phyloP scores from a whole-genome alignment of 805 yeast genomes.

The Cyberlindnera mycetangii region DNA sequence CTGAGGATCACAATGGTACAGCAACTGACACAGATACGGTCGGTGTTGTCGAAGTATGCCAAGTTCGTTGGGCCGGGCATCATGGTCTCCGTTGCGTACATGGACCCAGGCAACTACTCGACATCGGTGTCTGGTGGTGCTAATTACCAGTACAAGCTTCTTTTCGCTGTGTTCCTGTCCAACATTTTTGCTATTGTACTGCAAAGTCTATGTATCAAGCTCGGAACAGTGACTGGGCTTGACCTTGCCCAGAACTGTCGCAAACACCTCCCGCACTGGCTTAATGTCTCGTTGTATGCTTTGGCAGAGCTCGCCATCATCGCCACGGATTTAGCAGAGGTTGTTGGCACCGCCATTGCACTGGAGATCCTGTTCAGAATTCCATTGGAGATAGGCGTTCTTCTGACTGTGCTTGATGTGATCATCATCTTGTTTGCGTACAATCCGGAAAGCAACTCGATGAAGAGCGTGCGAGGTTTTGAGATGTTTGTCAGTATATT shows the following conservation, averaged over 20 bases:
- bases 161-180: constrained; percentile 63
- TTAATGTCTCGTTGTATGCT: constrained; percentile 57
- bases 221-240: constrained; percentile 77
- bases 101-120: constrained; percentile 85
- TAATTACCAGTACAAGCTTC: constrained; percentile 60
- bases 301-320: constrained; percentile 85
- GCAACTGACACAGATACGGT: not conserved
- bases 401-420: constrained; percentile 80
- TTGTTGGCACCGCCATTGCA: constrained; percentile 89
- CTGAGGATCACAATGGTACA: not conserved
- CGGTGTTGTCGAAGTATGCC: constrained; percentile 40
- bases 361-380: constrained; percentile 71
- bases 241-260: constrained; percentile 79
- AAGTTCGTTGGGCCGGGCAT: constrained; percentile 77
- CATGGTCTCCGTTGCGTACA: constrained; percentile 75
- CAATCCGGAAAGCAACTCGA: constrained; percentile 68
- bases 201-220: constrained; percentile 67
- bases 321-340: constrained; percentile 93
- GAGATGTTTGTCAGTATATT: constrained; percentile 70
- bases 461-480: constrained; percentile 71
- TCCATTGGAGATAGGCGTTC: constrained; percentile 73
- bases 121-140: constrained; percentile 83
- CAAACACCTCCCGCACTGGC: constrained; percentile 56
- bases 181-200: constrained; percentile 71
- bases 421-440: constrained; percentile 75